Conservation (phyloP, 2,329 filamentous ascomycete species). For the Fusarium musae region DNA sequence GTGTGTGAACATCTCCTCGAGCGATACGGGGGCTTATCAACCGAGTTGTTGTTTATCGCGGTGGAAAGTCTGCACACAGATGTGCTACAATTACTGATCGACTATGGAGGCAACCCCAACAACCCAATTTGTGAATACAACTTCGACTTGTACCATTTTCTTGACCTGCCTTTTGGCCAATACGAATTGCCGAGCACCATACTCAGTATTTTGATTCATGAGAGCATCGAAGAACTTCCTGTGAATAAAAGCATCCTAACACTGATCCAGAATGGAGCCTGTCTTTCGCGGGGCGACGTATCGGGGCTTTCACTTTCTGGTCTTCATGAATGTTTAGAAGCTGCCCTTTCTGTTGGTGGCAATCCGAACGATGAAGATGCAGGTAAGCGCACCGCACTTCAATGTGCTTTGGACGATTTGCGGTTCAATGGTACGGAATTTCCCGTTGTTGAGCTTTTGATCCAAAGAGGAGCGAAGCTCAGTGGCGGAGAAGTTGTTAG, state of each 20-base stretch:
- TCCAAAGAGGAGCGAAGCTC: rapidly evolving
- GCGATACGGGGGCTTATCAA: rapidly evolving
- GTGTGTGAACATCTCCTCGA: neutral
- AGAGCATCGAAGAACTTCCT: too few species aligned
- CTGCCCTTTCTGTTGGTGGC: rapidly evolving
- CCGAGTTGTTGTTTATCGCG: rapidly evolving
- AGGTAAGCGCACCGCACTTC: rapidly evolving
- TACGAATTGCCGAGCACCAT: too few species aligned
- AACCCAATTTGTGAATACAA: too few species aligned
- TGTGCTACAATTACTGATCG: rapidly evolving
- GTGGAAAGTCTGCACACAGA: too few species aligned
- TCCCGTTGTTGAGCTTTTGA: too few species aligned
- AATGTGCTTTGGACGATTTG: neutral
- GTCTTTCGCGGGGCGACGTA: rapidly evolving
- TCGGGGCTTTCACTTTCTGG: rapidly evolving
- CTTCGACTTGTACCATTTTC: too few species aligned
- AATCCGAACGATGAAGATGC: rapidly evolving
- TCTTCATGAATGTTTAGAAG: neutral
- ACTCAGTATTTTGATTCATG: too few species aligned
- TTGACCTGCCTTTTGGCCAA: too few species aligned
- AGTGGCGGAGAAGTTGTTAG: rapidly evolving
- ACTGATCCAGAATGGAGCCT: rapidly evolving
- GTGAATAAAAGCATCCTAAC: too few species aligned
- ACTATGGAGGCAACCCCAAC: rapidly evolving
- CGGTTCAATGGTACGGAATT: too few species aligned